Conservation (phyloP, 768 basidiomycete genomes). For the Suillus weaverae region DNA sequence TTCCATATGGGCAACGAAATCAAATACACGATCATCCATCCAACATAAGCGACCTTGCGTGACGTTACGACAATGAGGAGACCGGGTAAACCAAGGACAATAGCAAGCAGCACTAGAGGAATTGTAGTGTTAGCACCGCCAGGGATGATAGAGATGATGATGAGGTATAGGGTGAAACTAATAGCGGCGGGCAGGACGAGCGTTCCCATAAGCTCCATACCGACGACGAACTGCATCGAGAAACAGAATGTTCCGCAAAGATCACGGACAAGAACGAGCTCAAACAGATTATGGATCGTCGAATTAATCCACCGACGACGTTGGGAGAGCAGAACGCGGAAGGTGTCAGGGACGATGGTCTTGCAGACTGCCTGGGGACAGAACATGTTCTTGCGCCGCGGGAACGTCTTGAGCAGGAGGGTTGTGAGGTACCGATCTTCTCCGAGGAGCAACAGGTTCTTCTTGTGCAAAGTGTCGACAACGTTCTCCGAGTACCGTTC, state of each 20-base stretch:
- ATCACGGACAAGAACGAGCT: constrained; percentile 91
- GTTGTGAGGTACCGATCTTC: constrained; percentile 99
- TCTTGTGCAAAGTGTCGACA: constrained; percentile 99
- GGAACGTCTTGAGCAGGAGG: constrained; percentile 98
- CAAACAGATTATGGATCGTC: constrained; percentile 96
- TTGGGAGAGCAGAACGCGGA: constrained; percentile 90
- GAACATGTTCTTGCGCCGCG: constrained; percentile 98
- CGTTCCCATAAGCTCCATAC: constrained; percentile 97
- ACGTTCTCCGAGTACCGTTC: constrained; percentile 99
- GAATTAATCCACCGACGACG: constrained; percentile 99
- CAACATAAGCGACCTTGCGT: constrained; percentile 89
- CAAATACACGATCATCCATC: constrained; percentile 97
- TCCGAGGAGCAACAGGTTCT: constrained; percentile 94
- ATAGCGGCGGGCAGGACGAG: constrained; percentile 97
- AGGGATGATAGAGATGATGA: constrained; percentile 86
- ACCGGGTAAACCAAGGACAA: constrained; percentile 96
- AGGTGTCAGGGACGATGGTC: constrained; percentile 97
- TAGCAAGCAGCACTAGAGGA: constrained; percentile 87
- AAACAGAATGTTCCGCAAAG: constrained; percentile 99
- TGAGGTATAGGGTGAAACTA: constrained; percentile 92
- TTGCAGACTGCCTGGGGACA: constrained; percentile 99
- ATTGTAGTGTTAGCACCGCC: constrained; percentile 77
- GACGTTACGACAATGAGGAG: constrained; percentile 95
- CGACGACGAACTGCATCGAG: constrained; percentile 99
- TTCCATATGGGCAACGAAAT: constrained; percentile 96